Evolutionary conservation across 305 asterid species (phyloP), one percentile per base, ranked within the genome.

Genomic region (Fraxinus albicans): DNA sequence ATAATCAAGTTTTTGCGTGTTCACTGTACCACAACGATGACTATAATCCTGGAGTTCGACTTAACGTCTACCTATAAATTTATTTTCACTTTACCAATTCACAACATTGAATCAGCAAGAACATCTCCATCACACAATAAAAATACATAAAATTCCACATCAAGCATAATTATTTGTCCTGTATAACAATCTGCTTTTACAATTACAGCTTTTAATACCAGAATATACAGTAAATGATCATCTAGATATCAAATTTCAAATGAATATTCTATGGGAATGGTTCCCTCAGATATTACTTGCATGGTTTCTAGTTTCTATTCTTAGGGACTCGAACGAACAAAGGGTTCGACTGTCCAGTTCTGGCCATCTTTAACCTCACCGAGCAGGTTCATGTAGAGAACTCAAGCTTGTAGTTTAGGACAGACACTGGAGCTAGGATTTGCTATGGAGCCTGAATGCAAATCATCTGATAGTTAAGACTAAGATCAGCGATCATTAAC

Each of bases 361-460:
- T 35, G 40, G 8, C 40, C 40, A 35, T 35, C 40, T 38, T 50
- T 35, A 77, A 77, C 34, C 34, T 75, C 55, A 70, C 3, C 42
- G 31, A 75, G 72, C 44, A 77, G 15, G 84, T 77, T 70, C 50
- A 17, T 15, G 8, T 35, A 6, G 38, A 17, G 40, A 38, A 69
- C 23, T 89, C 86, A 92, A 74, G 91, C 87, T 88, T 90, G 90
- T 63, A 94, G 87, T 74, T 94, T 94, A 12, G 90, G 98, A 69
- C 97, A 94, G 15, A 86, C 70, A 60, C 77, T 84, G 73, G 93
- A 84, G 70, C 80, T 91, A 78, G 95, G 89, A 81, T 91, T 93
- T 27, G 94, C 95, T 58, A 94, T 75, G 42, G 97, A 82, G 80
- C 98, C 98, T 94, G 92, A 78, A 84, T 34, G 70, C 38, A 34